These are phyloP conservation scores for Boletus tomentosulus DNA, from an alignment of 768 basidiomycete species.

Conservation along the genomic window DNA sequence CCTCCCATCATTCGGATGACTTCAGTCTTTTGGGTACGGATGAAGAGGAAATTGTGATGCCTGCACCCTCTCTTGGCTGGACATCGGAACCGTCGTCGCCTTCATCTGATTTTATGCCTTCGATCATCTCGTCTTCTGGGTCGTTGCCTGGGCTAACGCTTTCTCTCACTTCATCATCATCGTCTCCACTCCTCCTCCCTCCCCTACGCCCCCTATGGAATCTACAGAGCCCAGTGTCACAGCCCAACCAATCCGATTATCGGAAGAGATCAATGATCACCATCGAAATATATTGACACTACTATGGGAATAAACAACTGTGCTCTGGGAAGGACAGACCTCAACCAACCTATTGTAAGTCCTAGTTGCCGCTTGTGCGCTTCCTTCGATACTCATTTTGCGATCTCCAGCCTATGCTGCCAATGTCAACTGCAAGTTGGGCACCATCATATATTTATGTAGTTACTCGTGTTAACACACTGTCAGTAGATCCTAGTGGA, in stretches of 20 bases:
- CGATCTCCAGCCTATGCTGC: too few species aligned
- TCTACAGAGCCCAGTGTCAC: constrained; percentile 34
- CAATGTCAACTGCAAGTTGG: too few species aligned
- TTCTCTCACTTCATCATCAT: constrained; percentile 37
- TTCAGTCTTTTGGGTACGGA: constrained; percentile 41
- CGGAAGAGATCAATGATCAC: constrained; percentile 36
- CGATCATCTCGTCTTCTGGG: constrained; percentile 32
- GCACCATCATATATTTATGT: too few species aligned
- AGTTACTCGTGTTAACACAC: too few species aligned
- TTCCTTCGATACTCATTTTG: too few species aligned
- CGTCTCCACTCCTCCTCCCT: constrained; percentile 32
- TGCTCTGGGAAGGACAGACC: constrained; percentile 59
- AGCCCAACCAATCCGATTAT: constrained; percentile 24
- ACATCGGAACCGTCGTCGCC: constrained; percentile 30
- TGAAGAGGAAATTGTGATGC: constrained; percentile 15
- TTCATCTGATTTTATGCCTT: constrained; percentile 28
- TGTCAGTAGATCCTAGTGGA: too few species aligned
- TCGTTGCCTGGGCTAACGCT: constrained; percentile 35
- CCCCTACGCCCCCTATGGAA: constrained; percentile 32
- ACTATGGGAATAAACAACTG: constrained; percentile 55
- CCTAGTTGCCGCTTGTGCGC: too few species aligned
- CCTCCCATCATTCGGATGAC: constrained; percentile 75
- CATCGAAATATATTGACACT: constrained; percentile 52
- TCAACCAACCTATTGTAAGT: constrained; percentile 56
- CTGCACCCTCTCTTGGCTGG: constrained; percentile 35